These are phyloP conservation scores for Bacidia gigantensis DNA, from an alignment of 495 filamentous ascomycete species.

Conservation along the genomic window DNA sequence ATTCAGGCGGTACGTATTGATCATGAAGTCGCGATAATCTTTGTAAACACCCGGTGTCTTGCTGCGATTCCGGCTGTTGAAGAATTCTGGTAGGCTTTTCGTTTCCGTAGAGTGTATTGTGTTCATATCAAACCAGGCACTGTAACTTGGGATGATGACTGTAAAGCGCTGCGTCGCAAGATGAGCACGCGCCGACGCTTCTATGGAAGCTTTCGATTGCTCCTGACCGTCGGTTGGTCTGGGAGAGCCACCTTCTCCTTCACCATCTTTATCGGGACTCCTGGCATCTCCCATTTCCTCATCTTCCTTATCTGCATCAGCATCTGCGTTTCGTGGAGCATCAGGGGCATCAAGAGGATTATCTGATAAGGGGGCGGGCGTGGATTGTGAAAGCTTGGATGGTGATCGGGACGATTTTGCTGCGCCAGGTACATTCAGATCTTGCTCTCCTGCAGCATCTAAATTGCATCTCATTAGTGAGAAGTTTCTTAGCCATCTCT, in stretches of 20 bases:
- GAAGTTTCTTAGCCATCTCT: background rate
- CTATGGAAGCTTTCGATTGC: slow-evolving; percentile 65
- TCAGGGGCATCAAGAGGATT: slow-evolving; percentile 78
- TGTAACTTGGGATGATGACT: slow-evolving; percentile 92
- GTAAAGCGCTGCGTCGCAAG: slow-evolving; percentile 73
- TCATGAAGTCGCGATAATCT: slow-evolving; percentile 98
- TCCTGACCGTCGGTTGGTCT: slow-evolving; percentile 34
- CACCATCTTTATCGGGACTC: slow-evolving; percentile 31
- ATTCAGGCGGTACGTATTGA: slow-evolving; percentile 94
- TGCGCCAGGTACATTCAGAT: background rate
- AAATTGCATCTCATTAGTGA: background rate
- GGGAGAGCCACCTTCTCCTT: slow-evolving; percentile 24
- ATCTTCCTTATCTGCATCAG: slow-evolving; percentile 52
- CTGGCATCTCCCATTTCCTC: slow-evolving; percentile 73
- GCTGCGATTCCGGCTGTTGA: slow-evolving; percentile 94
- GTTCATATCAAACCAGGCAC: slow-evolving; percentile 98
- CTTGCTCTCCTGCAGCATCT: background rate
- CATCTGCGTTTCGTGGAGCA: slow-evolving; percentile 54
- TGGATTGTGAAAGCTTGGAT: slow-evolving; percentile 34
- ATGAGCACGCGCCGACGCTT: slow-evolving; percentile 75
- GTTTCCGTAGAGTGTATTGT: slow-evolving; percentile 74
- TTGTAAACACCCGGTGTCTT: slow-evolving; percentile 97
- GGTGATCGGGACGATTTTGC: slow-evolving; percentile 22
- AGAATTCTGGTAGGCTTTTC: slow-evolving; percentile 90
- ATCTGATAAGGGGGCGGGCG: slow-evolving; percentile 49